phyloP scores from a whole-genome alignment of 2,329 filamentous ascomycete species.

The Ophiostoma sp. region DNA sequence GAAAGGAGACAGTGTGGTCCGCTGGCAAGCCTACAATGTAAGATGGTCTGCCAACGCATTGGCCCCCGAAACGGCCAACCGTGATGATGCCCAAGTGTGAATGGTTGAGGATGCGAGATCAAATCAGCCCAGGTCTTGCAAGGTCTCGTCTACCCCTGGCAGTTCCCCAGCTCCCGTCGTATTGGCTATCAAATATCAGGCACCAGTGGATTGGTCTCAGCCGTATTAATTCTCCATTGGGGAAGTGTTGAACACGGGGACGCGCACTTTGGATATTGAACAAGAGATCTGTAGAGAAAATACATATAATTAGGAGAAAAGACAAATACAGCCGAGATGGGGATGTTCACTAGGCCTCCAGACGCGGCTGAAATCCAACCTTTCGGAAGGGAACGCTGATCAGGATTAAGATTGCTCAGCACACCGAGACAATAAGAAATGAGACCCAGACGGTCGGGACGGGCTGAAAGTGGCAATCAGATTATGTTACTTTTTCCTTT shows the following conservation, averaged over 20 bases:
- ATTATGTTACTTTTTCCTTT: no score
- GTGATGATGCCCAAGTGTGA: background rate
- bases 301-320: background rate
- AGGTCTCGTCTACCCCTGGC: background rate
- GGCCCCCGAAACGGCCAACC: background rate
- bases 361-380: background rate
- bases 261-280: background rate
- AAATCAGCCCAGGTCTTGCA: background rate
- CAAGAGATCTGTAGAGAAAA: no score
- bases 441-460: background rate
- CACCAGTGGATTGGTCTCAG: background rate
- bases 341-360: background rate
- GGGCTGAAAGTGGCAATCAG: background rate
- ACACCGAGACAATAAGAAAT: background rate
- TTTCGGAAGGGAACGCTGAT: background rate
- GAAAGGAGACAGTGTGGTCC: background rate
- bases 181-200: background rate
- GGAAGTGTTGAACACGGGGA: background rate
- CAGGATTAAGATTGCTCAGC: background rate
- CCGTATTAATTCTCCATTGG: background rate
- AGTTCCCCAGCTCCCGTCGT: background rate
- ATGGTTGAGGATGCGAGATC: background rate
- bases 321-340: background rate
- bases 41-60: conserved; percentile 2
- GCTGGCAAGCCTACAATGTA: background rate